Conservation (phyloP, 164 flowering plant species). For the Warburgia ugandensis region DNA sequence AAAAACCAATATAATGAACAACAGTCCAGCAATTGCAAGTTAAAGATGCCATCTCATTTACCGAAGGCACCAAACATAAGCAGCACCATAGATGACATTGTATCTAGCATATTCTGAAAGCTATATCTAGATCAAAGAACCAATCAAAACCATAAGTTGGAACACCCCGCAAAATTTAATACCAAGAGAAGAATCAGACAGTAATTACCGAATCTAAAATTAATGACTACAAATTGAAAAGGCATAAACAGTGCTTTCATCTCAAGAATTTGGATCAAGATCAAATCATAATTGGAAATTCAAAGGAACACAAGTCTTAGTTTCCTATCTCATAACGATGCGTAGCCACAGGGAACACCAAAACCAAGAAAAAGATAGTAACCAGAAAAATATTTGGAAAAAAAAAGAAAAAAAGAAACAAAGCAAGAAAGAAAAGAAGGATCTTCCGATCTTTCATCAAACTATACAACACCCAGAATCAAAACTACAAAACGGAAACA, state of each 20-base stretch:
- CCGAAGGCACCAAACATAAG: not conserved
- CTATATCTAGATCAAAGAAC: too few relatives aligned
- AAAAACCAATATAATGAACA: not conserved
- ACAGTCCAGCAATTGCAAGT: not conserved
- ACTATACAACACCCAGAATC: too few relatives aligned
- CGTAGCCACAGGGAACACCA: not conserved
- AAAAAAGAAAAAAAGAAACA: too few relatives aligned
- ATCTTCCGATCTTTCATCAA: too few relatives aligned
- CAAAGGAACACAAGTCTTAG: too few relatives aligned
- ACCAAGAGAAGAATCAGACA: not conserved
- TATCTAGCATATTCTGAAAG: too few relatives aligned
- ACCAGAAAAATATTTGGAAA: too few relatives aligned
- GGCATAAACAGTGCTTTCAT: not conserved
- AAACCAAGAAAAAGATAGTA: not conserved
- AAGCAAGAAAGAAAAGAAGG: too few relatives aligned
- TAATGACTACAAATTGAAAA: not conserved
- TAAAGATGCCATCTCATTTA: not conserved
- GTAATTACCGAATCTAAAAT: not conserved
- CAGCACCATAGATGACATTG: too few relatives aligned
- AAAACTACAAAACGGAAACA: too few relatives aligned
- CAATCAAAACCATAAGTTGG: not conserved
- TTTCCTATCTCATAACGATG: not conserved
- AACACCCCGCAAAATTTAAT: not conserved
- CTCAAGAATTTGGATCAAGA: too few relatives aligned
- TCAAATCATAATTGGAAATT: too few relatives aligned